These are phyloP conservation scores for Paecilomyces sp. DNA, from an alignment of 2,329 filamentous ascomycete genomes.

Conservation along the genomic window DNA sequence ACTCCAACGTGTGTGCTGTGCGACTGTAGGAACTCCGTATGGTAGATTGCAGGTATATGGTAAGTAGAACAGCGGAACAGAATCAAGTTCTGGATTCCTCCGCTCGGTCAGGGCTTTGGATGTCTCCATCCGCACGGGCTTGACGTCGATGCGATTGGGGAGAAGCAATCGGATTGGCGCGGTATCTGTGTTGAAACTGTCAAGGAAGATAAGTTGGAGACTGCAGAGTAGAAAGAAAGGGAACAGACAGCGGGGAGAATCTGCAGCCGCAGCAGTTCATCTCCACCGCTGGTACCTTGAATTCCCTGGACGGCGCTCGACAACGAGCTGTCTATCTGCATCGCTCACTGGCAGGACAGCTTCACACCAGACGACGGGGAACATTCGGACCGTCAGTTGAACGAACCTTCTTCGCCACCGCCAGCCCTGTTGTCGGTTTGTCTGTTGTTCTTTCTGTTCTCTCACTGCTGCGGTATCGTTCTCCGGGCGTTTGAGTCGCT, in stretches of 20 bases:
- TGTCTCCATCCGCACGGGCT: background rate
- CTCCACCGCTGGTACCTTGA: background rate
- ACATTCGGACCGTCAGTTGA: background rate
- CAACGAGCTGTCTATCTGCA: too few species aligned
- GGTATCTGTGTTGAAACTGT: background rate
- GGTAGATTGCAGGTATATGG: too few species aligned
- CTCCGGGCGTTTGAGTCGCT: background rate
- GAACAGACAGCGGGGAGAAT: background rate
- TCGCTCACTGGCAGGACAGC: background rate
- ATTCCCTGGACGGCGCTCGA: background rate
- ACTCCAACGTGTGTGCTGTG: background rate
- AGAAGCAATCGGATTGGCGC: background rate
- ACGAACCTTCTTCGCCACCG: background rate
- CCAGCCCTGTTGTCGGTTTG: background rate
- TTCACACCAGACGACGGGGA: background rate
- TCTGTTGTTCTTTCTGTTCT: background rate
- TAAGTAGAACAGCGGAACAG: too few species aligned
- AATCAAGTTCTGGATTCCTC: too few species aligned
- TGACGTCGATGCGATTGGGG: background rate
- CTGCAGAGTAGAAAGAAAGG: too few species aligned
- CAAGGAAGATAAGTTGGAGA: too few species aligned
- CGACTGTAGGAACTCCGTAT: too few species aligned
- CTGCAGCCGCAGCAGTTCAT: background rate
- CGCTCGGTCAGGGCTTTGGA: too few species aligned
- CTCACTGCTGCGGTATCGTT: background rate